Evolutionary conservation across 1,284 basidiomycete genomes (phyloP).

Genomic region (Naganishia cerealis): DNA sequence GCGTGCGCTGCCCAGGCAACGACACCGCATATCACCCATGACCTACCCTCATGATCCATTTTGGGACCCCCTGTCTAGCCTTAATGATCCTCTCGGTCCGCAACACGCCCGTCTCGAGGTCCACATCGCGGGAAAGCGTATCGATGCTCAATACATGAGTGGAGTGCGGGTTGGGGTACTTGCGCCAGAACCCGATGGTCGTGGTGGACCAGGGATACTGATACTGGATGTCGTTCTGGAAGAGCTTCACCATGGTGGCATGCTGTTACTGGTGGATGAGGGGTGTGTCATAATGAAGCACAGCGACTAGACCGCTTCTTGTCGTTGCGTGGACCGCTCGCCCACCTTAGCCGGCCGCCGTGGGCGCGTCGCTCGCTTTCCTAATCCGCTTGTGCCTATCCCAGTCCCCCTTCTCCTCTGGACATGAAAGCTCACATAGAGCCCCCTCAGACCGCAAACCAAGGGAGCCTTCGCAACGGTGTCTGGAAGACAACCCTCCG

Average conservation of each 20-base stretch:
- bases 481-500: no score
- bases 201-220: constrained; percentile 36
- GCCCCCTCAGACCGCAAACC: no score
- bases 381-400: no score
- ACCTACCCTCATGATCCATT: constrained; percentile 7
- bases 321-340: no score
- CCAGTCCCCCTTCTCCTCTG: no score
- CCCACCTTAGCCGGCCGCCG: no score
- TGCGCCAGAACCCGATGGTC: constrained; percentile 69
- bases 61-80: constrained; percentile 53
- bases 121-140: constrained; percentile 77
- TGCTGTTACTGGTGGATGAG: background rate
- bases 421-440: no score
- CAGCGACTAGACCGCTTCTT: no score
- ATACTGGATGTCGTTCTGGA: constrained; percentile 33
- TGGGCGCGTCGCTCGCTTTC: no score
- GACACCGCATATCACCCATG: background rate
- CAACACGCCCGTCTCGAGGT: constrained; percentile 79
- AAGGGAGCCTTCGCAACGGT: no score
- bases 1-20: constrained; percentile 43
- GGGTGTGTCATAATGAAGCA: no score
- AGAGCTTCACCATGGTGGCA: constrained; percentile 34
- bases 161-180: constrained; percentile 92
- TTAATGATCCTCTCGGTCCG: constrained; percentile 62
- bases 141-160: constrained; percentile 89